Evolutionary conservation across 2,329 filamentous ascomycete species (phyloP).

Genomic region (Neonectria coccinea): DNA sequence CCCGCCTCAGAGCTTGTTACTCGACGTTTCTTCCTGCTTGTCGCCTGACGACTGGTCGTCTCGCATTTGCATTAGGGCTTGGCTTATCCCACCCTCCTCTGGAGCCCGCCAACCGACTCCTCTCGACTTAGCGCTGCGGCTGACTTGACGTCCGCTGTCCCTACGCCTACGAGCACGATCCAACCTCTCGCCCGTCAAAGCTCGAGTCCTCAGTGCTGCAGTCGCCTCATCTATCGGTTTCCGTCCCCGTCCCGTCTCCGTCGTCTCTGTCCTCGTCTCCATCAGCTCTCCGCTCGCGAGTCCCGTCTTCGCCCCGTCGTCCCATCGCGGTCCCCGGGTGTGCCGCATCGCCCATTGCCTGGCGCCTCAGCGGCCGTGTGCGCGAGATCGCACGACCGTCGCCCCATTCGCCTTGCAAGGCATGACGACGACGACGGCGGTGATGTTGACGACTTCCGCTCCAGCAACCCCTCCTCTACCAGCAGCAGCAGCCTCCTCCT

Average conservation of each 20-base stretch:
- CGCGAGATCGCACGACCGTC: conserved; percentile 48
- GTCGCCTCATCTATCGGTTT: conserved; percentile 25
- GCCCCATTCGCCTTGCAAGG: conserved; percentile 42
- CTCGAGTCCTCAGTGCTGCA: conserved; percentile 31
- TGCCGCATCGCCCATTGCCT: conserved; percentile 36
- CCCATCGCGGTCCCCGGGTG: conserved; percentile 37
- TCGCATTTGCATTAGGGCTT: conserved; percentile 48
- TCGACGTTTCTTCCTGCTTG: conserved; percentile 37
- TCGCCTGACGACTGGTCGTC: conserved; percentile 49
- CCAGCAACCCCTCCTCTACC: conserved; percentile 65
- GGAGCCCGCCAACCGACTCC: conserved; percentile 34
- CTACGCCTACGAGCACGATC: conserved; percentile 33
- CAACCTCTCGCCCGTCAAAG: conserved; percentile 24
- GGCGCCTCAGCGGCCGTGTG: conserved; percentile 46
- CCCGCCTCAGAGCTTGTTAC: conserved; percentile 24
- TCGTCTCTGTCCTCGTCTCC: conserved; percentile 20
- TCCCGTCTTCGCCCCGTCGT: conserved; percentile 35
- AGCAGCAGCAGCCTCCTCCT: conserved; percentile 53
- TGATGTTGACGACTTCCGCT: conserved; percentile 69
- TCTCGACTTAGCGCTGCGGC: conserved; percentile 42
- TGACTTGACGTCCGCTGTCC: conserved; percentile 44
- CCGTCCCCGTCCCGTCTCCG: conserved; percentile 10
- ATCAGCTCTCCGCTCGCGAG: conserved; percentile 24
- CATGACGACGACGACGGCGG: conserved; percentile 58
- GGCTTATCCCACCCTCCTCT: conserved; percentile 44